Conservation (phyloP, 2,329 filamentous ascomycete species). For the Atkinsonella texensis region DNA sequence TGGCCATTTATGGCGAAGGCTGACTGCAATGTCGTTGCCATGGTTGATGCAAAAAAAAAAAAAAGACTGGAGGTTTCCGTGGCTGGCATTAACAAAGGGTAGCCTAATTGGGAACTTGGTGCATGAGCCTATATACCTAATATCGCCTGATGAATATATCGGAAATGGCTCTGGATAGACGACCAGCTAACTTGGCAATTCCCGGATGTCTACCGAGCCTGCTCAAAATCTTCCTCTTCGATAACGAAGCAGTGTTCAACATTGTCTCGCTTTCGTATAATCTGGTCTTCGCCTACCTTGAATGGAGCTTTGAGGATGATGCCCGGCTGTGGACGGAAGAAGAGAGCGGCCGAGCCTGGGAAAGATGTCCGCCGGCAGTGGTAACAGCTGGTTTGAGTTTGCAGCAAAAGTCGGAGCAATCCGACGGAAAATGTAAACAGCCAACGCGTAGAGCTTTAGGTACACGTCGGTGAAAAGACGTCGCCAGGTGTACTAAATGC, state of each 20-base stretch:
- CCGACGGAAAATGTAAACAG: too few relatives aligned
- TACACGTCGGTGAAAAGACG: too few relatives aligned
- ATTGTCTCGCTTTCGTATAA: conserved; percentile 4
- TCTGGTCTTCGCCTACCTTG: conserved; percentile 3
- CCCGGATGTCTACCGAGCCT: conserved; percentile 7
- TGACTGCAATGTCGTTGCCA: conserved; percentile 1
- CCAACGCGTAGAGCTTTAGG: too few relatives aligned
- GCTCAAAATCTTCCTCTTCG: conserved; percentile 7
- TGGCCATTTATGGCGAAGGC: conserved; percentile 13
- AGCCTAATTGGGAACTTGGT: conserved; percentile 5
- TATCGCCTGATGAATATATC: not conserved
- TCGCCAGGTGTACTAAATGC: too few relatives aligned
- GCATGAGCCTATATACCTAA: not conserved
- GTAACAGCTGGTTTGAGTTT: too few relatives aligned
- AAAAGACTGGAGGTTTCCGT: conserved; percentile 10
- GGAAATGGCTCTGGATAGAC: not conserved
- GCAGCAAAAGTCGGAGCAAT: too few relatives aligned
- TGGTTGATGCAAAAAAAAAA: conserved; percentile 9
- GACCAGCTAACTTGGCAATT: conserved; percentile 4
- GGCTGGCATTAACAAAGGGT: conserved; percentile 10
- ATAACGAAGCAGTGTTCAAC: conserved; percentile 5
- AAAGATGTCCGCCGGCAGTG: too few relatives aligned
- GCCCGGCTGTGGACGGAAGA: conserved; percentile 7
- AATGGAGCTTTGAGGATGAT: conserved; percentile 8
- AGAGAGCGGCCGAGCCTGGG: conserved; percentile 8